A percentile compares a stretch with the other conserved stretches of the same genome.
phyloP scores from a whole-genome alignment of 192 early-diverging fungal genomes.

The Thoreauomyces humboldtii region DNA sequence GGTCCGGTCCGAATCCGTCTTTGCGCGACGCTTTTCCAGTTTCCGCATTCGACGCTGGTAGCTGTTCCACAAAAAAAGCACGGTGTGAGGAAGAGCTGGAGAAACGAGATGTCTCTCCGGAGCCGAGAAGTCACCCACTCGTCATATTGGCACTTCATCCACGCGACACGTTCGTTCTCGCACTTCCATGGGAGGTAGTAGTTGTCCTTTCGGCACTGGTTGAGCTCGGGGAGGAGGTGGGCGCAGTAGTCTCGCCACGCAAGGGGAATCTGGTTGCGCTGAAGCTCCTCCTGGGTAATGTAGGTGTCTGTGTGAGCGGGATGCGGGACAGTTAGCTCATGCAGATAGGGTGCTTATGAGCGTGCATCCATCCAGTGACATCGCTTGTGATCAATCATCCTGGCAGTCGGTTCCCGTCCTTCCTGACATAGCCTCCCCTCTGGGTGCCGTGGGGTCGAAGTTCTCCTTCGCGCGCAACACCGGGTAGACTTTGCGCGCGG shows the following conservation, averaged over 20 bases:
- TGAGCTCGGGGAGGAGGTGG: constrained; percentile 82
- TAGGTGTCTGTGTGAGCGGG: constrained; percentile 70
- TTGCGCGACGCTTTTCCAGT: constrained; percentile 19
- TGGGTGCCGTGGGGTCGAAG: no score
- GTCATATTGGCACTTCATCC: constrained; percentile 95
- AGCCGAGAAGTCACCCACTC: constrained; percentile 49
- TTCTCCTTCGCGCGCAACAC: no score
- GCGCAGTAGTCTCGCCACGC: constrained; percentile 94
- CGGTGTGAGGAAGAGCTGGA: neutral
- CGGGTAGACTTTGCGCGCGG: no score
- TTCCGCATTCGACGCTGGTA: constrained; percentile 32
- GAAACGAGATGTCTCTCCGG: neutral
- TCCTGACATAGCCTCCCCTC: no score
- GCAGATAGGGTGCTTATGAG: no score
- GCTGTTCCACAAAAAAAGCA: constrained; percentile 3
- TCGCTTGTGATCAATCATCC: no score
- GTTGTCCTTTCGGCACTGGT: constrained; percentile 85
- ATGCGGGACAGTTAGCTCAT: no score
- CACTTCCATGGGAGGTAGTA: constrained; percentile 94
- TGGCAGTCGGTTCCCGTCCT: no score
- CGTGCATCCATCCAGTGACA: no score
- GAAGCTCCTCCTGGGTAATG: constrained; percentile 83
- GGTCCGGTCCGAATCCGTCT: constrained; percentile 8
- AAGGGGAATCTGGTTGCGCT: constrained; percentile 76
- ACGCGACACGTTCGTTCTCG: constrained; percentile 80